phyloP scores from a whole-genome alignment of 148 eudicot genomes.

The Suaeda aralocaspica region DNA sequence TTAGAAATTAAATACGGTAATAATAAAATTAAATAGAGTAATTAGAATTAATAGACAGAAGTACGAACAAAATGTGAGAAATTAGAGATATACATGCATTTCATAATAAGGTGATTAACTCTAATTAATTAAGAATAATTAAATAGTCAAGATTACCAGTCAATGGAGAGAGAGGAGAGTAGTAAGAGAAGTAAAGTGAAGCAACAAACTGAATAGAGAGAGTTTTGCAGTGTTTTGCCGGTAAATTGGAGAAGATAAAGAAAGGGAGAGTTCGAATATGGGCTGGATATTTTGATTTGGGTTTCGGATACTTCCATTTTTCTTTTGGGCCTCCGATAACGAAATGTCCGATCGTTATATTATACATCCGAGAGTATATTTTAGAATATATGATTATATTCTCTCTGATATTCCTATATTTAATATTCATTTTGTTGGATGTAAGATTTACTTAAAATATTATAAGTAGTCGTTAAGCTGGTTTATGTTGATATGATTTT shows the following conservation, averaged over 20 bases:
- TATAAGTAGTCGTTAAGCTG: no score
- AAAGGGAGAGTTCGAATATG: neutral
- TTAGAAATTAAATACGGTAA: neutral
- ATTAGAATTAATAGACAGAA: neutral
- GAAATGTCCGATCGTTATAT: no score
- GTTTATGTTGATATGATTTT: no score
- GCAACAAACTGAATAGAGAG: slow-evolving; percentile 4
- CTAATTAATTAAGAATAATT: neutral
- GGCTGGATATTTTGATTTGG: neutral
- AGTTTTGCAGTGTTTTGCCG: neutral
- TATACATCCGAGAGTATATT: no score
- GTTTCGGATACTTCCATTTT: no score
- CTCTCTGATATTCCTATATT: no score
- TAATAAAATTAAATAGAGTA: neutral
- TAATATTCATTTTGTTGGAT: no score
- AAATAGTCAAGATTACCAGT: no score
- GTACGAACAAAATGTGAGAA: neutral
- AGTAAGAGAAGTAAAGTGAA: slow-evolving; percentile 1
- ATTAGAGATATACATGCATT: neutral
- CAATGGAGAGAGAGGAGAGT: slow-evolving; percentile 11
- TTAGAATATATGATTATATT: no score
- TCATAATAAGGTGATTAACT: neutral
- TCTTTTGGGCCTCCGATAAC: no score
- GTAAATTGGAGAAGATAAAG: slow-evolving; percentile 10
- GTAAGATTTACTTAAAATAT: no score